Conservation (phyloP, 352 stramenopile species). For the Phytophthora colocasiae region DNA sequence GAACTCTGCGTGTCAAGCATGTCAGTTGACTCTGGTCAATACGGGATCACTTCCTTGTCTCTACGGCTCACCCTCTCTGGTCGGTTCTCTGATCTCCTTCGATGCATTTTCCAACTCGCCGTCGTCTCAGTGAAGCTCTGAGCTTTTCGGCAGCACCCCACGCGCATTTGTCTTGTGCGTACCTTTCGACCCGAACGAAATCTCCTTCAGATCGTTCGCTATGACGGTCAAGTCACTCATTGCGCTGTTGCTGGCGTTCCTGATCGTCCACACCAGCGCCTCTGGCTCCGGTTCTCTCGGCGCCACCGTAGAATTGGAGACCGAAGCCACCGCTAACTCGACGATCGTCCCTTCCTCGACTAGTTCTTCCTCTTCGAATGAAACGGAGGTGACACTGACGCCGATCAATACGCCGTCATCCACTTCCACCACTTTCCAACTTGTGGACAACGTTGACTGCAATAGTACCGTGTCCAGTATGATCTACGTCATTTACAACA, state of each 20-base stretch:
- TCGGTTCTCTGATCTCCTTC: conserved; percentile 31
- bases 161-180: conserved; percentile 8
- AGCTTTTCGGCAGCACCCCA: neutral
- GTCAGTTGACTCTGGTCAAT: conserved; percentile 18
- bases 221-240: conserved; percentile 20
- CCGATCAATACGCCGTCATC: conserved; percentile 46
- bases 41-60: conserved; percentile 18
- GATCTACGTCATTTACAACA: conserved; percentile 58
- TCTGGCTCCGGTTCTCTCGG: conserved; percentile 28
- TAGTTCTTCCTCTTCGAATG: conserved; percentile 9
- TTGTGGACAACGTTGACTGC: conserved; percentile 51
- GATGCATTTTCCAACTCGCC: conserved; percentile 18
- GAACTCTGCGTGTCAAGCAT: conserved; percentile 14
- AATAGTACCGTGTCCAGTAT: conserved; percentile 49
- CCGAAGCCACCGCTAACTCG: conserved; percentile 4
- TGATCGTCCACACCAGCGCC: conserved; percentile 7
- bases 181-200: neutral
- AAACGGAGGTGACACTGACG: conserved; percentile 19
- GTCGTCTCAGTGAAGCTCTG: neutral
- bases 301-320: conserved; percentile 9
- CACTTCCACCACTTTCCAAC: conserved; percentile 57
- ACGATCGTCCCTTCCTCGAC: conserved; percentile 4
- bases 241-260: conserved; percentile 24
- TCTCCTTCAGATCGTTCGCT: neutral
- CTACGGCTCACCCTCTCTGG: conserved; percentile 28